Evolutionary conservation across 2,329 filamentous ascomycete genomes (phyloP).

Genomic region (Geosmithia putterillii): DNA sequence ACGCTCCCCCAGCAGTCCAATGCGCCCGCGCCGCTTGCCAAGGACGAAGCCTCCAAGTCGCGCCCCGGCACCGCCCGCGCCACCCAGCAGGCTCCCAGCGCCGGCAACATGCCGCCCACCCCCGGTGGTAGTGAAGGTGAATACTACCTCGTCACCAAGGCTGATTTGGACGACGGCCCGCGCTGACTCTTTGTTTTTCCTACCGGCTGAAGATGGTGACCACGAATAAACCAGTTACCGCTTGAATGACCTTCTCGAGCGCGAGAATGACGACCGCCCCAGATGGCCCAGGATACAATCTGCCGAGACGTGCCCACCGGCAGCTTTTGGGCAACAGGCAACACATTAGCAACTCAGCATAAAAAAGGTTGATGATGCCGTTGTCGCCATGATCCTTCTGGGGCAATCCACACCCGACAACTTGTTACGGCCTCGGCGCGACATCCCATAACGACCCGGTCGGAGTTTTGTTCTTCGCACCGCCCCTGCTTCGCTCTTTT

Average conservation of each 20-base stretch:
- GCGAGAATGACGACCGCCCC: no score
- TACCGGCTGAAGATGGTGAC: constrained; percentile 20
- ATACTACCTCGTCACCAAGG: constrained; percentile 24
- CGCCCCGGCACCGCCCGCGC: constrained; percentile 41
- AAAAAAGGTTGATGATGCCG: no score
- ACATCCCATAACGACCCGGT: not conserved
- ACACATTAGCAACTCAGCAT: no score
- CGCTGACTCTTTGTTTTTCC: constrained; percentile 14
- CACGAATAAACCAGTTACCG: constrained; percentile 14
- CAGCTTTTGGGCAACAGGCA: no score
- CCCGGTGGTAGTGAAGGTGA: constrained; percentile 52
- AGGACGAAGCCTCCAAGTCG: constrained; percentile 25
- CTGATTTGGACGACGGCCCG: constrained; percentile 14
- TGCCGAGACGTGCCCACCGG: no score
- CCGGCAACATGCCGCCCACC: constrained; percentile 47
- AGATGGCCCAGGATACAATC: no score
- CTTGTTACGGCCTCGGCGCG: not conserved
- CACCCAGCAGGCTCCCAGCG: constrained; percentile 36
- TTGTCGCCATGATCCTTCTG: no score
- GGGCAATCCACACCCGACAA: not conserved
- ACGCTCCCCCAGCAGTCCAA: constrained; percentile 6
- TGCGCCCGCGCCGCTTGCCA: constrained; percentile 3
- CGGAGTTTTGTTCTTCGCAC: no score
- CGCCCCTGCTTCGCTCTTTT: no score
- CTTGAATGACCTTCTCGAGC: not conserved